Evolutionary conservation across 306 rosid species (phyloP), one percentile per base, ranked within the genome.

Genomic region (Sesbania bispinosa): DNA sequence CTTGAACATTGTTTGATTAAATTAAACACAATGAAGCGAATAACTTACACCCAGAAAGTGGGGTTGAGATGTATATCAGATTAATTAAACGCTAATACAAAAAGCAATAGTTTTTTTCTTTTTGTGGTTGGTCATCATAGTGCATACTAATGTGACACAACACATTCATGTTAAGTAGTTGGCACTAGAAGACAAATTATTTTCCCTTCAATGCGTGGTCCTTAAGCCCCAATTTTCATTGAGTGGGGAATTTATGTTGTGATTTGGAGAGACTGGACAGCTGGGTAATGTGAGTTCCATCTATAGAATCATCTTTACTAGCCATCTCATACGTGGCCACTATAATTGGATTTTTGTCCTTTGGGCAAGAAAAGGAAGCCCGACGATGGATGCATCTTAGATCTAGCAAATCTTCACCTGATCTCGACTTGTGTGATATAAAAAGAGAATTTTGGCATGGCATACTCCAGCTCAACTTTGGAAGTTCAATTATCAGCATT

Each of bases 201-300:
- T 48, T 69, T 60, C 9, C 5, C 50, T 54, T 80, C 29, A 75
- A 20, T 43, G 32, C 5, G 39, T 63, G 73, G 80, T 58, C 73
- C 74, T 52, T 33, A 33, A 47, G 38, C 61, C n/a, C 76, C 48
- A 36, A 47, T 74, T 38, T 11, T 39, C 8, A 36, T 11, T 29
- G 10, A 33, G 78, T 57, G 79, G 80, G 71, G 80, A 61, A 67
- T 54, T 46, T 15, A 6, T 55, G 36, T 59, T 63, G 20, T 63
- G 63, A 50, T 61, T 59, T 43, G 33, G 43, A 46, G 47, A 50
- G 61, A 45, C 60, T 45, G 69, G 69, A 63, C 76, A 80, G 81
- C 82, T 74, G 38, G 52, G 51, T 54, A 35, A 13, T 18, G 21
- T 11, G 32, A 20, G 42, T 71, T 55, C 41, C 73, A 29, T 24